Base-by-base conservation (phyloP, 129 eudicot species). In the Sambucus nigra region DNA sequence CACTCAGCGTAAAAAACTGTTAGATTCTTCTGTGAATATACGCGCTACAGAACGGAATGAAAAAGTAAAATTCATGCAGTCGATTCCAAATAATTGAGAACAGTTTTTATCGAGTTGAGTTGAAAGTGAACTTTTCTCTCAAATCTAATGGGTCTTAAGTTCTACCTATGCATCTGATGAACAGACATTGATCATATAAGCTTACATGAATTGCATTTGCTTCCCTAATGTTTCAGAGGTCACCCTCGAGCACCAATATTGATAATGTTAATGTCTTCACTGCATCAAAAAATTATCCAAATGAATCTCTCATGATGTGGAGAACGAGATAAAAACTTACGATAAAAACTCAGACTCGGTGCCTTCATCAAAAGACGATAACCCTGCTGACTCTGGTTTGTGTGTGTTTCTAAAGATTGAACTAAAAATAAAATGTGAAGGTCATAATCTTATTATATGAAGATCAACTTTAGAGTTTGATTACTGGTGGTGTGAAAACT, bases 281-380 rank as follows among this genome's bases (percentile, higher is more conserved):
- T 0, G 51, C 69, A 44, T 52, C 76, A 41, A 66, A 65, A 55
- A 41, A 39, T 42, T 70, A 52, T 51, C 73, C 55, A 60, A 79
- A 69, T 51, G 86, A 69, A 13, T 47, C 25, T 48, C 55, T 3
- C 35, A 49, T 59, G 57, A 70, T 47, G 47, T 32, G 29, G 28
- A 25, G 7, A 17, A 19, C 48, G 44, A 19, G 31, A 20, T 48
- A 41, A 17, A 42, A 13, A 53, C 42, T 1, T 57, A 49, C 16
- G 80, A 71, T 17, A 70, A 64, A 33, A 51, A 56, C 66, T 66
- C 77, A 15, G 87, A 88, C 52, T 88, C 94, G 0, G 84, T 88
- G 28, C 80, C 91, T 23, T 88, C 94, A 19, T 72, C 87, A 15
- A 82, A 73, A 64, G 77, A 75, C 65, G 48, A 35, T 35, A 35